These are phyloP conservation scores for Phycomyces nitens DNA, from an alignment of 192 early-diverging fungal genomes.

Conservation along the genomic window DNA sequence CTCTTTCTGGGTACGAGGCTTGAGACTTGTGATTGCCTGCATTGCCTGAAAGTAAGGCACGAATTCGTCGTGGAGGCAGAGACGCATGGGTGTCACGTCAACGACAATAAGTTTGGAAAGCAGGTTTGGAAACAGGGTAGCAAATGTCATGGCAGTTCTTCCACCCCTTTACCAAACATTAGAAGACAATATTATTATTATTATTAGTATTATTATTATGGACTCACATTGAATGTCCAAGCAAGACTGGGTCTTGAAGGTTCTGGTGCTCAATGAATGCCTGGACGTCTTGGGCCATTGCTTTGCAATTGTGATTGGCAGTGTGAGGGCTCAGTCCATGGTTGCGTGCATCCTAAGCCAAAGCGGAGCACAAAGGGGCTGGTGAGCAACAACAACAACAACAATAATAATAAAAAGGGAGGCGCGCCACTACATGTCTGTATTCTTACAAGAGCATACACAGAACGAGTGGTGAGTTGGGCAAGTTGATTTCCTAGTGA, in stretches of 20 bases:
- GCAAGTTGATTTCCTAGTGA: slow-evolving; percentile 76
- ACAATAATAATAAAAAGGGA: no score
- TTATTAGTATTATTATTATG: no score
- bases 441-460: slow-evolving; percentile 58
- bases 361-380: no score
- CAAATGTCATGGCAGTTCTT: slow-evolving; percentile 68
- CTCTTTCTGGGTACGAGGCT: slow-evolving; percentile 49
- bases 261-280: slow-evolving; percentile 60
- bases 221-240: slow-evolving; percentile 90
- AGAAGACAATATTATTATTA: not conserved
- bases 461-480: slow-evolving; percentile 53
- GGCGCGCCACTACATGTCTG: no score
- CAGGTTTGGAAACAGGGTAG: slow-evolving; percentile 45
- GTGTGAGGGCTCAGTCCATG: slow-evolving; percentile 87
- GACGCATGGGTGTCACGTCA: slow-evolving; percentile 59
- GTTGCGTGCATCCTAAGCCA: slow-evolving; percentile 82
- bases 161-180: slow-evolving; percentile 53
- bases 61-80: slow-evolving; percentile 53
- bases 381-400: no score
- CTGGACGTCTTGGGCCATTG: slow-evolving; percentile 77
- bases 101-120: slow-evolving; percentile 63
- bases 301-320: slow-evolving; percentile 56
- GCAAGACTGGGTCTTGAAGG: slow-evolving; percentile 52
- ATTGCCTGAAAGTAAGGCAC: slow-evolving; percentile 53
- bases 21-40: slow-evolving; percentile 48